A percentile compares a stretch with the other conserved stretches of the same genome.
Conservation (phyloP, 805 yeast genomes). For the Ogataea thermomethanolica region DNA sequence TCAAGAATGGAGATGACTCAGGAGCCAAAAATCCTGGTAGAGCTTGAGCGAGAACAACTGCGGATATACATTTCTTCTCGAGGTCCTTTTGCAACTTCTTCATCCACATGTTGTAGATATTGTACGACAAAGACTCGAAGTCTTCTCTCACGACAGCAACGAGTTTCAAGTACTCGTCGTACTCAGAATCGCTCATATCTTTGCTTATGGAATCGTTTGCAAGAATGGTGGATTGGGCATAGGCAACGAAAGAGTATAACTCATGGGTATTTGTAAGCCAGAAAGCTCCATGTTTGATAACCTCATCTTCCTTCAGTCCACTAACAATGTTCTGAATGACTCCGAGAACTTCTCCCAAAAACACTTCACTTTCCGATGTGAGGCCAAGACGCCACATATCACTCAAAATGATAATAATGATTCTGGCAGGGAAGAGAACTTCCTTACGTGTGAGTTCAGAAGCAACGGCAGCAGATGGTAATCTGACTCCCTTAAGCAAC, state of each 20-base stretch:
- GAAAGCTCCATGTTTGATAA: constrained; percentile 89
- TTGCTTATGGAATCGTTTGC: constrained; percentile 75
- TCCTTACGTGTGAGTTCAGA: constrained; percentile 82
- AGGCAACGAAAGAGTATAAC: constrained; percentile 86
- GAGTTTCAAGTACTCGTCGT: constrained; percentile 80
- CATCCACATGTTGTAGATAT: constrained; percentile 96
- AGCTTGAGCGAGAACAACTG: constrained; percentile 90
- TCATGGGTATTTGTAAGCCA: constrained; percentile 98
- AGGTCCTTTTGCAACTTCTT: constrained; percentile 87
- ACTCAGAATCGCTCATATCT: constrained; percentile 88
- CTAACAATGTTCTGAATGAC: constrained; percentile 83
- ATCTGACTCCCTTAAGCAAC: constrained; percentile 74
- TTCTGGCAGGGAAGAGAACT: constrained; percentile 93
- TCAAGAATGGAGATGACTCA: constrained; percentile 73
- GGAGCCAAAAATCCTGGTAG: constrained; percentile 94
- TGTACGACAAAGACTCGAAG: constrained; percentile 87
- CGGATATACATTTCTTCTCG: constrained; percentile 91
- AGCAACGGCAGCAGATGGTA: constrained; percentile 84
- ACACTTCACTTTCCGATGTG: constrained; percentile 86
- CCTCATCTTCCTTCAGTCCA: constrained; percentile 77
- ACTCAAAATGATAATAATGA: constrained; percentile 82
- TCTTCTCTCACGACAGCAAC: constrained; percentile 92
- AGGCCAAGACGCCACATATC: constrained; percentile 99
- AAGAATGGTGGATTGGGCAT: constrained; percentile 88
- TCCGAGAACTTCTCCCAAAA: constrained; percentile 83